Base-by-base conservation (phyloP, 352 stramenopile species). In the Phytophthora sp. region DNA sequence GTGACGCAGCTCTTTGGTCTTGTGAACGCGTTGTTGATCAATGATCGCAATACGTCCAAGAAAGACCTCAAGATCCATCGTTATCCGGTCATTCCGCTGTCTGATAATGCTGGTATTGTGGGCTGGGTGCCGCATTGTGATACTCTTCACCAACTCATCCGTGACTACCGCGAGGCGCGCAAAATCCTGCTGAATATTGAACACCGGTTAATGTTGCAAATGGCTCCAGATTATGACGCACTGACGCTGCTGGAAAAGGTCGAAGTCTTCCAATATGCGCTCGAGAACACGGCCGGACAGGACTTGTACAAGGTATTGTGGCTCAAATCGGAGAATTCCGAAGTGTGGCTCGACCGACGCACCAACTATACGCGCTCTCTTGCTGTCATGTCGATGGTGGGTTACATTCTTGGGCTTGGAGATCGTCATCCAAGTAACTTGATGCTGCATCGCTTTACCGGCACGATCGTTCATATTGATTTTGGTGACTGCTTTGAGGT, bases 1-100 rank as follows among this genome's bases (percentile, higher is more conserved):
- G 97, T 99, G 35, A 99, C 99, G 87, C 98, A 99, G 75, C 76
- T 99, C 0, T 99, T 99, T 77, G 98, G 97, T 3, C 85, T 99
- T n/a, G 97, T 99, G 41, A 99, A 99, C 80, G 96, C 96, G 13
- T 81, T 99, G 51, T 71, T 99, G 33, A 96, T 97, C 54, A 98
- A 98, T 67, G 97, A 99, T 61, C 75, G 94, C 16, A 87, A 93
- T 36, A 99, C 97, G 12, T 96, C 93, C 27, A 98, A 98, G 69
- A 97, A 99, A 60, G 97, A 99, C 63, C 74, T 99, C 24, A 96
- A 94, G 61, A 99, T 99, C 57, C 93, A 98, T 70, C 80, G 97
- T 23, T 99, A 99, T 69, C 90, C 96, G 0, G 98, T 99, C 18
- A 98, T 98, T 58, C 97, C 98, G 15, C 77, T 99, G n/a, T 99